Percentiles rank a stretch among this genome's conserved stretches.
Evolutionary conservation across 2,329 filamentous ascomycete genomes (phyloP).

Genomic region (Talaromyces piceae): DNA sequence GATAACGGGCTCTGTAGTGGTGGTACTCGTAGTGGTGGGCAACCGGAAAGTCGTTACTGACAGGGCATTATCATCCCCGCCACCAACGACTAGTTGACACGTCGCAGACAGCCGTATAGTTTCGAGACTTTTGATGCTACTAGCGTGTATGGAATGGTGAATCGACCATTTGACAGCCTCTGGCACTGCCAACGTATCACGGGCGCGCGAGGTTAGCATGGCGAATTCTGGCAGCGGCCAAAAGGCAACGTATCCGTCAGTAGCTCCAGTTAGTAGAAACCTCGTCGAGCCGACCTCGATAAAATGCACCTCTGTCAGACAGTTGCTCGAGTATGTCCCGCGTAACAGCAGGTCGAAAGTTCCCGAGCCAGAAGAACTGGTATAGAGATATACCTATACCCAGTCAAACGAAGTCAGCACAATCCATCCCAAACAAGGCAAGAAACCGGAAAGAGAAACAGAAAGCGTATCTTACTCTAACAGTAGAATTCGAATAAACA

Average conservation of each 20-base stretch:
- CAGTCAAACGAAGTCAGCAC: slow-evolving; percentile 14
- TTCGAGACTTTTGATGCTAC: slow-evolving; percentile 59
- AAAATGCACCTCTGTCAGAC: slow-evolving; percentile 58
- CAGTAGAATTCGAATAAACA: slow-evolving; percentile 74
- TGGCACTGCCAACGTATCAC: slow-evolving; percentile 11
- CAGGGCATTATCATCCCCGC: slow-evolving; percentile 82
- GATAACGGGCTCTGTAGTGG: slow-evolving; percentile 13
- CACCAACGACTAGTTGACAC: slow-evolving; percentile 57
- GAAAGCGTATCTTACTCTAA: slow-evolving; percentile 47
- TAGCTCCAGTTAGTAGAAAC: slow-evolving; percentile 57
- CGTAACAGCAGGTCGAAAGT: slow-evolving; percentile 41
- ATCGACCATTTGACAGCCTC: slow-evolving; percentile 23
- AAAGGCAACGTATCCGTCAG: slow-evolving; percentile 67
- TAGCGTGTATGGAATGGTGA: slow-evolving; percentile 62
- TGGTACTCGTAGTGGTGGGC: not conserved
- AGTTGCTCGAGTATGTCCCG: slow-evolving; percentile 62
- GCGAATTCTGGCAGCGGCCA: slow-evolving; percentile 42
- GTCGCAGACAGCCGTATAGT: slow-evolving; percentile 23
- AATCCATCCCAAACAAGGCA: slow-evolving; percentile 35
- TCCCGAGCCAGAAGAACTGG: slow-evolving; percentile 14
- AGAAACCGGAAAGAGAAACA: slow-evolving; percentile 22
- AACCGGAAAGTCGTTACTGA: slow-evolving; percentile 45
- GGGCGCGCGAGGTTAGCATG: slow-evolving; percentile 15
- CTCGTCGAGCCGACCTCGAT: slow-evolving; percentile 38
- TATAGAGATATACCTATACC: slow-evolving; percentile 40